phyloP scores from a whole-genome alignment of 1,284 basidiomycete genomes.

The Tilletia horrida region DNA sequence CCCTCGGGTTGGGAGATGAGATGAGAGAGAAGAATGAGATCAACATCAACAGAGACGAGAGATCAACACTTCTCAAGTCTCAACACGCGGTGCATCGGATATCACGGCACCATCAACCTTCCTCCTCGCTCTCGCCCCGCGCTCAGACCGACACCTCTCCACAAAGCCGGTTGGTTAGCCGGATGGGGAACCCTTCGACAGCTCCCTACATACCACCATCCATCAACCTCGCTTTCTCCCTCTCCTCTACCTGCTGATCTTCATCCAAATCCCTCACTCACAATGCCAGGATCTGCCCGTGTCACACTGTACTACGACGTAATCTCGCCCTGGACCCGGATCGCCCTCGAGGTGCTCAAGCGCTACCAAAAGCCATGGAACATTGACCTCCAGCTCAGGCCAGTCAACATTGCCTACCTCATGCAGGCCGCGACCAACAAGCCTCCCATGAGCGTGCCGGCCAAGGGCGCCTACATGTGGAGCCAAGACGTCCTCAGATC shows the following conservation, averaged over 20 bases:
- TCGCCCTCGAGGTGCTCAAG: conserved; percentile 40
- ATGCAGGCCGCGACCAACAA: conserved; percentile 49
- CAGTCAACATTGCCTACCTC: conserved; percentile 46
- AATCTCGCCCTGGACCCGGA: conserved; percentile 50
- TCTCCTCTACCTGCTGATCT: neutral
- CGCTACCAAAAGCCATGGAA: conserved; percentile 43
- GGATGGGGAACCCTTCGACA: too few relatives aligned
- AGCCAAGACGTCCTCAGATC: neutral
- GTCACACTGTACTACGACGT: conserved; percentile 45
- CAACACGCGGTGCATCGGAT: too few relatives aligned
- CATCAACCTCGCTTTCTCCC: neutral
- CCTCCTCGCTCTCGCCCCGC: too few relatives aligned
- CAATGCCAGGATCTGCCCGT: neutral
- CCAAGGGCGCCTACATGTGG: conserved; percentile 37
- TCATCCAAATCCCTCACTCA: neutral
- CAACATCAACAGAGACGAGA: too few relatives aligned
- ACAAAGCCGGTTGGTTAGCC: neutral
- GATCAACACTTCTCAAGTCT: too few relatives aligned
- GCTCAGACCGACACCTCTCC: too few relatives aligned
- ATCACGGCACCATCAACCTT: too few relatives aligned
- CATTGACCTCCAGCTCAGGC: conserved; percentile 37
- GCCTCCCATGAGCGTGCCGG: conserved; percentile 45
- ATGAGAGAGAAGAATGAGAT: too few relatives aligned
- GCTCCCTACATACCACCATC: neutral
- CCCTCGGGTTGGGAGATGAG: too few relatives aligned